Conservation (phyloP, 805 yeast species). For the Trichomonascus vanleenenianus region DNA sequence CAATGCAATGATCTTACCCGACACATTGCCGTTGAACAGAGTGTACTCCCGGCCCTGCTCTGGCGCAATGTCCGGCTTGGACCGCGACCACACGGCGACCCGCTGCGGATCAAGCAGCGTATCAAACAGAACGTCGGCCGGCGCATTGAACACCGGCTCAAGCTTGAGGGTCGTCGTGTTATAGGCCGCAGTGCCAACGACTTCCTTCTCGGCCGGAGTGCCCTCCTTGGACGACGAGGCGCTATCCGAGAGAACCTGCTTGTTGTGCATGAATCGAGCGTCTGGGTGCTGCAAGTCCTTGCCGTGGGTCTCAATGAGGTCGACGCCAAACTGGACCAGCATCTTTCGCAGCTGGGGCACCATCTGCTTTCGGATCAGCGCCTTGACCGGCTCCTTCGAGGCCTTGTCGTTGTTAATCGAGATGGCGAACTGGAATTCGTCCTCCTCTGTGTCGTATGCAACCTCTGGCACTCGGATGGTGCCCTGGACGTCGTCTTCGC, state of each 20-base stretch:
- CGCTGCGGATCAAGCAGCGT: constrained; percentile 72
- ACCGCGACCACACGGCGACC: constrained; percentile 87
- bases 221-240: constrained; percentile 1
- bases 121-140: constrained; percentile 76
- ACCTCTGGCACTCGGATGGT: constrained; percentile 81
- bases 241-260: constrained; percentile 6
- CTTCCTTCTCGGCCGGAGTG: constrained; percentile 7
- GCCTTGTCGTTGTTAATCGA: constrained; percentile 49
- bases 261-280: constrained; percentile 40
- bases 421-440: constrained; percentile 79
- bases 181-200: constrained; percentile 40
- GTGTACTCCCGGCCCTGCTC: constrained; percentile 50
- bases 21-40: constrained; percentile 81
- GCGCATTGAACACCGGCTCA: constrained; percentile 74
- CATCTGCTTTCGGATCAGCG: constrained; percentile 45
- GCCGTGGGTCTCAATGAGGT: constrained; percentile 67
- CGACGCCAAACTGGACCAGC: constrained; percentile 64
- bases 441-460: constrained; percentile 82
- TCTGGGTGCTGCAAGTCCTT: constrained; percentile 80
- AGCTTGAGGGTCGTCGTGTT: constrained; percentile 76
- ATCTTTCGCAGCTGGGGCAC: constrained; percentile 61
- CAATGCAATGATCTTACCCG: constrained; percentile 58
- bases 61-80: constrained; percentile 52
- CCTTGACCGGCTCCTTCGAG: constrained; percentile 39
- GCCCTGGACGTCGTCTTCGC: constrained; percentile 48